Evolutionary conservation across 2,329 filamentous ascomycete genomes (phyloP).

Genomic region (Elsinoe necatrix): DNA sequence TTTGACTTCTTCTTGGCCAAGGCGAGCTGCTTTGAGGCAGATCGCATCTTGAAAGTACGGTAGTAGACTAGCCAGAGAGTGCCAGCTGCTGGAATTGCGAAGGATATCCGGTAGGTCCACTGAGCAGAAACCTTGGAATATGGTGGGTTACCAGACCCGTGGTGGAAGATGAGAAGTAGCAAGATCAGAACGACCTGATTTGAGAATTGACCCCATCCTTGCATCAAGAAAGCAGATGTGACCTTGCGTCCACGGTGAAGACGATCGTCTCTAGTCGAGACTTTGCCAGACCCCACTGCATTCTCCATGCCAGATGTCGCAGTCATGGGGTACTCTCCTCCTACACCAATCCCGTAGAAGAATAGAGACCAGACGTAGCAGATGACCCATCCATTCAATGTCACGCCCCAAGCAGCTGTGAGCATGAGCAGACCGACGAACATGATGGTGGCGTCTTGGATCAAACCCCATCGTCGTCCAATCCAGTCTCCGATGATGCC

Average conservation of each 20-base stretch:
- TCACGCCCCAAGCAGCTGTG: constrained; percentile 80
- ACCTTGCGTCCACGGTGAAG: constrained; percentile 94
- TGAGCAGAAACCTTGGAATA: constrained; percentile 72
- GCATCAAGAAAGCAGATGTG: constrained; percentile 94
- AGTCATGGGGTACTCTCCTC: constrained; percentile 93
- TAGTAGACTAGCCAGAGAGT: constrained; percentile 95
- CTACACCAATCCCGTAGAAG: constrained; percentile 68
- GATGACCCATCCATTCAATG: constrained; percentile 86
- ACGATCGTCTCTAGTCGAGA: constrained; percentile 86
- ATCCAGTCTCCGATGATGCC: constrained; percentile 74
- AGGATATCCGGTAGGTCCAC: constrained; percentile 86
- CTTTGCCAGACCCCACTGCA: constrained; percentile 70
- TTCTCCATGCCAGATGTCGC: constrained; percentile 93
- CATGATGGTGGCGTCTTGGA: constrained; percentile 94
- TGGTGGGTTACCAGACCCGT: constrained; percentile 63
- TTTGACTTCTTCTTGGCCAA: constrained; percentile 75
- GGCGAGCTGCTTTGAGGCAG: constrained; percentile 73
- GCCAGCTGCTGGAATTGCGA: constrained; percentile 81
- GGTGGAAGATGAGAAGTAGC: constrained; percentile 80
- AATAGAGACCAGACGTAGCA: constrained; percentile 94
- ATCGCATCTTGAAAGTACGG: constrained; percentile 88
- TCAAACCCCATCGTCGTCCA: constrained; percentile 87
- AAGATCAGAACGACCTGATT: constrained; percentile 89
- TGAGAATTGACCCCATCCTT: constrained; percentile 93
- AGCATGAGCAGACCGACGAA: constrained; percentile 86